Base-by-base conservation (phyloP, 805 yeast genomes). In the Sugiyamaella americana region DNA sequence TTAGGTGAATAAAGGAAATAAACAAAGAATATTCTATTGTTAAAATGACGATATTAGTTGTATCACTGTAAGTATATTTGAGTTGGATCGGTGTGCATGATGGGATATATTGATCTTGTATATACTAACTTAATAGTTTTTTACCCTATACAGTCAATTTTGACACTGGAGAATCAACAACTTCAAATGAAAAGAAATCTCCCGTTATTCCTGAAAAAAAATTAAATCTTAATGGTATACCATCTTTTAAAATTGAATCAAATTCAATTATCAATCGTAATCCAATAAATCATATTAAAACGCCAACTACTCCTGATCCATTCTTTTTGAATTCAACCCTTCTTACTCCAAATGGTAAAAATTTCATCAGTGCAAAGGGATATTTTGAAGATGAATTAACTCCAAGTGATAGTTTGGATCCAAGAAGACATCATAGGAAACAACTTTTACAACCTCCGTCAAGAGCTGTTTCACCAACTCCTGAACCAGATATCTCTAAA, bases 71-170 rank as follows among this genome's bases (percentile, higher is more conserved):
- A 43, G 55, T 51, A 23, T 29, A 13, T 16, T 11, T 26, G n/a
- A n/a, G n/a, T n/a, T n/a, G n/a, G n/a, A n/a, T n/a, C n/a, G n/a
- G n/a, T n/a, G n/a, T n/a, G n/a, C n/a, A n/a, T n/a, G 23, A 16
- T n/a, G 16, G 32, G 43, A 22, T 19, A n/a, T 16, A 3, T 18
- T 11, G 41, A n/a, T 17, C 21, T n/a, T n/a, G n/a, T n/a, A n/a
- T n/a, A n/a, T n/a, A n/a, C 16, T 21, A 19, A 11, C 5, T 21
- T 8, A 10, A 22, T 38, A 53, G 58, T 41, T 42, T 55, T 17
- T 52, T 63, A 23, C 67, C 67, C 11, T 58, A 52, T 40, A 58
- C 66, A 24, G 55, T 63, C 20, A 51, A 52, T 22, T 60, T 63
- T 34, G 58, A 52, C 19, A 35, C 43, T 23, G 57, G 43, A n/a